phyloP scores from a whole-genome alignment of 306 rosid genomes.

The Sphenostylis stenocarpa region DNA sequence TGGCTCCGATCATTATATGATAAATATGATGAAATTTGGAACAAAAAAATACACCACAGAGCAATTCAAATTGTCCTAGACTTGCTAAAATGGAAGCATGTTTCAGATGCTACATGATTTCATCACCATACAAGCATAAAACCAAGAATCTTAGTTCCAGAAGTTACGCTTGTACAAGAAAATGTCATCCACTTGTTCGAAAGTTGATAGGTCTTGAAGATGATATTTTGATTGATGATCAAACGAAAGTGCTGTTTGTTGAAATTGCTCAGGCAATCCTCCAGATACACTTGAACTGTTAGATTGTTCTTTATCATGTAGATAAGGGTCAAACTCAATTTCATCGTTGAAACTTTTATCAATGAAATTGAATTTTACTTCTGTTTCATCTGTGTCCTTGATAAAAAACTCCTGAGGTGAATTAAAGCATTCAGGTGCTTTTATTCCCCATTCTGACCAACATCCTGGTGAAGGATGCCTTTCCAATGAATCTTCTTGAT shows the following conservation, averaged over 20 bases:
- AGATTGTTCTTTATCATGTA: constrained; percentile 49
- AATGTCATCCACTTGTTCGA: constrained; percentile 63
- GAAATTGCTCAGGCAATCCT: constrained; percentile 50
- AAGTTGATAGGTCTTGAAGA: constrained; percentile 56
- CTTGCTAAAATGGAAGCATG: constrained; percentile 44
- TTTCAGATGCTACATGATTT: constrained; percentile 42
- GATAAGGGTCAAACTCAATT: constrained; percentile 45
- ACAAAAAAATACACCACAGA: constrained; percentile 49
- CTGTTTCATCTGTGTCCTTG: constrained; percentile 37
- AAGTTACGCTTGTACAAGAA: constrained; percentile 77
- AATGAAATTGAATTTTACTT: constrained; percentile 39
- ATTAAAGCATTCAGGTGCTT: constrained; percentile 40
- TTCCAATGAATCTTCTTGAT: constrained; percentile 50
- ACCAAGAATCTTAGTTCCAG: constrained; percentile 68
- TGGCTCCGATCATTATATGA: constrained; percentile 35
- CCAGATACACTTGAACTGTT: constrained; percentile 58
- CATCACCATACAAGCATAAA: constrained; percentile 49
- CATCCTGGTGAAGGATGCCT: constrained; percentile 61
- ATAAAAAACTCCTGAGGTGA: constrained; percentile 33
- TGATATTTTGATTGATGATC: constrained; percentile 42
- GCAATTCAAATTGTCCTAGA: constrained; percentile 50
- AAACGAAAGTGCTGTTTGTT: constrained; percentile 31
- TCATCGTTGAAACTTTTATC: constrained; percentile 44
- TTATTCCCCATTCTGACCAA: constrained; percentile 71
- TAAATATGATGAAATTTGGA: constrained; percentile 37